A percentile compares a stretch with the other conserved stretches of the same genome.
Conservation (phyloP, 176 grass and related monocot species). For the Areca catechu region DNA sequence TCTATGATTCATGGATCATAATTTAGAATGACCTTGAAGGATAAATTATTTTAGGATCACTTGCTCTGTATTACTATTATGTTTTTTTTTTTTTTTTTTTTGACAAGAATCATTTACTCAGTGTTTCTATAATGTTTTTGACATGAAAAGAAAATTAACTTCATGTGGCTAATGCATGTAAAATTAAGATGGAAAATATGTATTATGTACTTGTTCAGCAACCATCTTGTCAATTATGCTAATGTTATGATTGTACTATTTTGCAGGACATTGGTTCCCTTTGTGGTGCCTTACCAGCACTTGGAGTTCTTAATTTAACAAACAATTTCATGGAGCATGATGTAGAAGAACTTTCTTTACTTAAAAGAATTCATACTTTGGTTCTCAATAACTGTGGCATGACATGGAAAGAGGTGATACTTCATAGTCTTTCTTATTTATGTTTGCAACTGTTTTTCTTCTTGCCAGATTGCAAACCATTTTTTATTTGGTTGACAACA, state of each 20-base stretch:
- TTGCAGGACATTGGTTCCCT: slow-evolving; percentile 65
- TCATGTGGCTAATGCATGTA: too few relatives aligned
- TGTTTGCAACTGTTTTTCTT: slow-evolving; percentile 2
- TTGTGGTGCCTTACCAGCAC: slow-evolving; percentile 64
- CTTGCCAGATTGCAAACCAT: slow-evolving; percentile 10
- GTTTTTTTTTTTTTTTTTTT: too few relatives aligned
- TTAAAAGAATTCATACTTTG: slow-evolving; percentile 48
- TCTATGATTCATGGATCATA: too few relatives aligned
- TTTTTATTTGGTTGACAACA: slow-evolving; percentile 33
- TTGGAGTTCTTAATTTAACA: slow-evolving; percentile 85
- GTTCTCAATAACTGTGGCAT: slow-evolving; percentile 77
- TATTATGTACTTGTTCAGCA: neutral
- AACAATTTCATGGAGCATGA: slow-evolving; percentile 71
- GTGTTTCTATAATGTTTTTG: too few relatives aligned
- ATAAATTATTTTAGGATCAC: too few relatives aligned
- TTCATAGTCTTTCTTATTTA: slow-evolving; percentile 6
- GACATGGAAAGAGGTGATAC: slow-evolving; percentile 66
- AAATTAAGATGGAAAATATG: too few relatives aligned
- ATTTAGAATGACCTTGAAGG: too few relatives aligned
- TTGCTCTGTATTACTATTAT: too few relatives aligned
- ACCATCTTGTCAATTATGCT: neutral
- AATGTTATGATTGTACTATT: neutral
- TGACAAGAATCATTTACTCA: too few relatives aligned
- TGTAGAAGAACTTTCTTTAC: slow-evolving; percentile 30
- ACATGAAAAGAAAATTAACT: too few relatives aligned